A percentile compares a stretch with the other conserved stretches of the same genome.
Conservation (phyloP, 768 basidiomycete species). For the Termitomyces heimii region DNA sequence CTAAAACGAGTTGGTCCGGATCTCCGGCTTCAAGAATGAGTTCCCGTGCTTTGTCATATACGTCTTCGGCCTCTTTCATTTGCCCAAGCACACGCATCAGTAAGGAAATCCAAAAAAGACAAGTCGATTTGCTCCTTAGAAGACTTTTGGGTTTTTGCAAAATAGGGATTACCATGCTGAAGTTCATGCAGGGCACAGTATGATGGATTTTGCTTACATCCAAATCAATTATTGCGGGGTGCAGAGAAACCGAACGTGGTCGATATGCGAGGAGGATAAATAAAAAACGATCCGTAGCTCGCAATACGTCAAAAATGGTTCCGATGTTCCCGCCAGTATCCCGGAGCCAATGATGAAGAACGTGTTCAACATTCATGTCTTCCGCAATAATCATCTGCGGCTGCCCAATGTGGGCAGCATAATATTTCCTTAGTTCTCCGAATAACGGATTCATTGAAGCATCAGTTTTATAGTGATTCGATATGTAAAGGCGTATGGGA, state of each 20-base stretch:
- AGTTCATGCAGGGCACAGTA: not conserved
- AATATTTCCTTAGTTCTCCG: not conserved
- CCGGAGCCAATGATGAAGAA: not conserved
- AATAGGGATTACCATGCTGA: not conserved
- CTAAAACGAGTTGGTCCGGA: not conserved
- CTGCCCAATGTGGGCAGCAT: not conserved
- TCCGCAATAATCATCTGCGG: not conserved
- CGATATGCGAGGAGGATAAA: not conserved
- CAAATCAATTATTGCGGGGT: not conserved
- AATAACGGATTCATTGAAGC: not conserved
- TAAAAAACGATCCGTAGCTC: not conserved
- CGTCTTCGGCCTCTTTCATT: not conserved
- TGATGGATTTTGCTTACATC: not conserved
- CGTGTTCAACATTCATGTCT: slow-evolving; percentile 7
- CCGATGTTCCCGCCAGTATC: not conserved
- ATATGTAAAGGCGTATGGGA: slow-evolving; percentile 11
- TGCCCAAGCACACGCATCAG: not conserved
- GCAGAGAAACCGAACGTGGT: not conserved
- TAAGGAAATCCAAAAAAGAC: not conserved
- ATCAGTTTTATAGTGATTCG: not conserved
- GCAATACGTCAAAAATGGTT: no score
- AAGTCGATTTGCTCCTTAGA: not conserved
- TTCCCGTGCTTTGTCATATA: not conserved
- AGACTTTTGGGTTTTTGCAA: not conserved
- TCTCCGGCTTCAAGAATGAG: not conserved